Percentiles rank a stretch among this genome's conserved stretches.
Evolutionary conservation across 78 protist genomes (phyloP).

Genomic region (Chrysochromulina tobinii): DNA sequence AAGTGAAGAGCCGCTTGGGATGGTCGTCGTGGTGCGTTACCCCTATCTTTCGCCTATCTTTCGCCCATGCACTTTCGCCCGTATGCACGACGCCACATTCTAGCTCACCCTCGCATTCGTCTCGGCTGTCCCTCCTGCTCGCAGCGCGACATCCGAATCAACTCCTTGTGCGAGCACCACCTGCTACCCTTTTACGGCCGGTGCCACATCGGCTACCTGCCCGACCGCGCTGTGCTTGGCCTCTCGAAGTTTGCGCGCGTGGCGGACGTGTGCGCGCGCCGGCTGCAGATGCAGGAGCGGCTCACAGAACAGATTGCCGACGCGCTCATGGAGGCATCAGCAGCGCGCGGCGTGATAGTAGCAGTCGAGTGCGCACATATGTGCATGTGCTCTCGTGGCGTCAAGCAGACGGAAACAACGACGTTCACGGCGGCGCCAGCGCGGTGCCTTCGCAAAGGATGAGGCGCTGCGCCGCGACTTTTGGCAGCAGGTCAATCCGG

Average conservation of each 20-base stretch:
- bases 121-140: neutral
- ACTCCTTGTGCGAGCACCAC: conserved; percentile 93
- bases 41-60: neutral
- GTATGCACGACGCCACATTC: neutral
- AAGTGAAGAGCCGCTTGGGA: neutral
- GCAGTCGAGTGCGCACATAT: conserved; percentile 89
- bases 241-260: conserved; percentile 90
- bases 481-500: too few species aligned
- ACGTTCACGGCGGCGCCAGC: too few species aligned
- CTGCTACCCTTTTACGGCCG: conserved; percentile 92
- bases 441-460: too few species aligned
- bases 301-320: conserved; percentile 84
- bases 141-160: conserved; percentile 80
- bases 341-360: conserved; percentile 90
- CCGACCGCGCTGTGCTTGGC: conserved; percentile 85
- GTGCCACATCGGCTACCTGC: conserved; percentile 67
- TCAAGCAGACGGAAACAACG: conserved; percentile 54
- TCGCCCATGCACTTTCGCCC: neutral
- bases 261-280: conserved; percentile 59
- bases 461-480: too few species aligned
- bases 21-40: neutral
- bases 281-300: conserved; percentile 82
- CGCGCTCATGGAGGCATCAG: conserved; percentile 64
- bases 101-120: neutral
- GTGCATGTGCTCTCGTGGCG: conserved; percentile 97